phyloP scores from a whole-genome alignment of 2,329 filamentous ascomycete species.

The Ophiostoma ulmi region DNA sequence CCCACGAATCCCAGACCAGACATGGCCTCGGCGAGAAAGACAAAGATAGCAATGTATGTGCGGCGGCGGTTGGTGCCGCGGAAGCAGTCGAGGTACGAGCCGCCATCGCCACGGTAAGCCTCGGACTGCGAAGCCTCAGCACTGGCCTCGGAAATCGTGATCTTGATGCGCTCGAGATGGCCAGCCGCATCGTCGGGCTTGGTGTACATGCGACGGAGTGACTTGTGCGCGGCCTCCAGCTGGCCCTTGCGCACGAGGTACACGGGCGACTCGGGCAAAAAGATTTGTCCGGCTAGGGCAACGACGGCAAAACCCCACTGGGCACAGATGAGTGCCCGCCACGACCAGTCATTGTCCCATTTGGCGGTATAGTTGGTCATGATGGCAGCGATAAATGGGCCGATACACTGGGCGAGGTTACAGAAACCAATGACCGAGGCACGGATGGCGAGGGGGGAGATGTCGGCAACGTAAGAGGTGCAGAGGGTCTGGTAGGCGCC shows the following conservation, averaged over 20 bases:
- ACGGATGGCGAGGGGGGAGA: conserved; percentile 25
- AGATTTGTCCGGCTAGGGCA: conserved; percentile 42
- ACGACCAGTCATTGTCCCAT: conserved; percentile 43
- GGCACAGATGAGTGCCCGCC: conserved; percentile 44
- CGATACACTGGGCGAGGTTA: conserved; percentile 22
- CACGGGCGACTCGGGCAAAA: conserved; percentile 31
- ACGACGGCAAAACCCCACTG: conserved; percentile 47
- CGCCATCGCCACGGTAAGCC: conserved; percentile 32
- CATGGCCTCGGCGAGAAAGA: conserved; percentile 35
- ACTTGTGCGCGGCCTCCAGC: conserved; percentile 33
- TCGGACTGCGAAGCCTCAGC: conserved; percentile 32
- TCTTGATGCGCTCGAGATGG: conserved; percentile 42
- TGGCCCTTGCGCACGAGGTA: conserved; percentile 18
- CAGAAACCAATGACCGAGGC: conserved; percentile 20
- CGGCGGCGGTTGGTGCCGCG: conserved; percentile 34
- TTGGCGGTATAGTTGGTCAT: conserved; percentile 29
- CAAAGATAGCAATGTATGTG: conserved; percentile 46
- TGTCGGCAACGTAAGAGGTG: conserved; percentile 23
- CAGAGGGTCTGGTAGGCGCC: conserved; percentile 20
- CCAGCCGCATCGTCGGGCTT: conserved; percentile 18
- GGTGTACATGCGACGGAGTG: conserved; percentile 17
- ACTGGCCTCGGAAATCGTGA: conserved; percentile 48
- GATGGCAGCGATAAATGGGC: conserved; percentile 29
- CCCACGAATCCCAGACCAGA: conserved; percentile 19
- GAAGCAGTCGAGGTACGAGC: conserved; percentile 36